Conservation (phyloP, 1,284 basidiomycete species). For the Ganoderma resinaceum region DNA sequence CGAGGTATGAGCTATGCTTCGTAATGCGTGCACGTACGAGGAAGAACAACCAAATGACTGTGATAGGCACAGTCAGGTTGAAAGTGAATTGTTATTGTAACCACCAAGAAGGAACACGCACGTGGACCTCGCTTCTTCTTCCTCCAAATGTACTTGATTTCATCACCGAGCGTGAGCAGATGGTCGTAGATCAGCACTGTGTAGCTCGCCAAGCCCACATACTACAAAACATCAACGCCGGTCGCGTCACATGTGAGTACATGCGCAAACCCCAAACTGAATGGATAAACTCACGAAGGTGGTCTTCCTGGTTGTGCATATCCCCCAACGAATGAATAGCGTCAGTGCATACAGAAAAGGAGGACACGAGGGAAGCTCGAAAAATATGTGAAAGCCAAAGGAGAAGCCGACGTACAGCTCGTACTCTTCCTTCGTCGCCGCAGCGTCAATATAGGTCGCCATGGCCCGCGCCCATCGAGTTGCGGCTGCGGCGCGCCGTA, state of each 20-base stretch:
- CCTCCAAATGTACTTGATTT: slow-evolving; percentile 60
- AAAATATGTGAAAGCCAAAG: background rate
- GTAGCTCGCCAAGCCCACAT: slow-evolving; percentile 55
- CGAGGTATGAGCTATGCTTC: background rate
- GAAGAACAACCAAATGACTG: slow-evolving; percentile 57
- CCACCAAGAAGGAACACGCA: background rate
- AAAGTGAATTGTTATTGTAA: background rate
- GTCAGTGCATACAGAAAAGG: background rate
- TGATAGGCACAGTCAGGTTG: background rate
- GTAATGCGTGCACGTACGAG: slow-evolving; percentile 43
- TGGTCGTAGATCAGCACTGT: slow-evolving; percentile 57
- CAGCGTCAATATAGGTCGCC: no score
- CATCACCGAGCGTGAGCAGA: slow-evolving; percentile 54
- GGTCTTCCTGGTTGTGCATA: slow-evolving; percentile 11
- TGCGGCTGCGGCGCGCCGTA: background rate
- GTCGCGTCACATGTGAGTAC: background rate
- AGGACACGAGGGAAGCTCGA: background rate
- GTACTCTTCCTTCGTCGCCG: background rate
- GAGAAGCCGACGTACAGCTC: background rate
- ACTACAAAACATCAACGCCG: slow-evolving; percentile 47
- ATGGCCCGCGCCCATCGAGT: slow-evolving; percentile 2
- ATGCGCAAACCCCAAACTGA: background rate
- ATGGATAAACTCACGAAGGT: slow-evolving; percentile 21
- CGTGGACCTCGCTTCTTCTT: slow-evolving; percentile 48
- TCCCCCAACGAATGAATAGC: background rate